Base-by-base conservation (phyloP, 257 asterid species). In the Capsicum baccatum region DNA sequence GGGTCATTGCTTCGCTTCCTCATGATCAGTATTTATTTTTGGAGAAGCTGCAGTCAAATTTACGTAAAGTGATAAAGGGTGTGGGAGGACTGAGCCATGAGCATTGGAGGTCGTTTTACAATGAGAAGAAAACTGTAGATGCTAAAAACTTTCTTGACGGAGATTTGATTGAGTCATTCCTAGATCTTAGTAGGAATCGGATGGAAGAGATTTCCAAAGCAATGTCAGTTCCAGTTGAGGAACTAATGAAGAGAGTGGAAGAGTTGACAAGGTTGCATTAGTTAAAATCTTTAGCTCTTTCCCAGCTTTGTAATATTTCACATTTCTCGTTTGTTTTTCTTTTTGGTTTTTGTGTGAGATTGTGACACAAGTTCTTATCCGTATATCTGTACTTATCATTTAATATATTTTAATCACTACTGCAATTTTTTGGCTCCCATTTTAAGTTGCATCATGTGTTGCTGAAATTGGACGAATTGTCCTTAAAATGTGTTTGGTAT, bases 61-160 rank as follows among this genome's bases (percentile, higher is more conserved):
- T 97, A 76, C 87, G 99, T 89, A 94, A 89, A 86, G 98, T 95
- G 92, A 95, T 97, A 56, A 95, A 92, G 90, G 98, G 99, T 4
- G 98, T 97, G 8, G 99, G 99, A 7, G 99, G 98, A 12, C 91
- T 97, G 81, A 89, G 97, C 87, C 98, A 97, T 12, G 98, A 97
- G 85, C 98, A 97, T 44, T 97, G 99, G 99, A 90, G 99, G 86
- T 97, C 98, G 6, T 95, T 95, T 84, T 94, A 90, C 92, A 97
- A 89, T 17, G 98, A 94, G 94, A 95, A 94, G 93, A 93, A 97
- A 86, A 94, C 95, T 0, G 91, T 84, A 3, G 98, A 95, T 55
- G 92, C 98, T 17, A 94, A 93, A 84, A 94, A 90, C 89, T 97
- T 95, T 87, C 88, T 97, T 87, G 98, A 97, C 55, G 99, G 98